Evolutionary conservation across 2,329 filamentous ascomycete genomes (phyloP).

Genomic region (Tolypocladium pustulatum): DNA sequence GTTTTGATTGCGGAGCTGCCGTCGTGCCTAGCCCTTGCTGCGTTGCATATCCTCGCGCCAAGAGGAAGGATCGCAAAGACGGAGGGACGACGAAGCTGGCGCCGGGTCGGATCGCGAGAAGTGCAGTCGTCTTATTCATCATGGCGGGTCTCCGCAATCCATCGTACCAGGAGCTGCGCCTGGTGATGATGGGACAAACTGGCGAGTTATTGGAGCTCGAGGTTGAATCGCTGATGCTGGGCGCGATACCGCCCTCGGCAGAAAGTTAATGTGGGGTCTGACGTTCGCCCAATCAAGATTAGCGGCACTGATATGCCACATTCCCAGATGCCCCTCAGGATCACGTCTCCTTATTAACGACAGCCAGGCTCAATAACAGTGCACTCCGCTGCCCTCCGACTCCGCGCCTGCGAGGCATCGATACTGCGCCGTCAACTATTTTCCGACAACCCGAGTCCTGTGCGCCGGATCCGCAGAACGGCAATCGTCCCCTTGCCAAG

Average conservation of each 20-base stretch:
- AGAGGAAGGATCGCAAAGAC: conserved; percentile 24
- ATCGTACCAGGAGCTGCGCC: conserved; percentile 17
- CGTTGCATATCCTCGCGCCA: conserved; percentile 47
- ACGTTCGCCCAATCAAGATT: conserved; percentile 18
- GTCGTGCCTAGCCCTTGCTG: conserved; percentile 34
- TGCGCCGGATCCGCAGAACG: neutral
- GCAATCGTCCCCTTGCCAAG: conserved; percentile 19
- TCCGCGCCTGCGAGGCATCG: neutral
- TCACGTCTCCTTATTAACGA: conserved; percentile 25
- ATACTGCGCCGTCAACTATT: neutral
- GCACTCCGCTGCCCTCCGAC: neutral
- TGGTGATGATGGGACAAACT: conserved; percentile 1
- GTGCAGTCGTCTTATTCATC: conserved; percentile 34
- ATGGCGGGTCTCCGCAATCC: conserved; percentile 25
- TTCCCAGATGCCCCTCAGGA: conserved; percentile 22
- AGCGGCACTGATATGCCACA: conserved; percentile 31
- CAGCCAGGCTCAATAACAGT: neutral
- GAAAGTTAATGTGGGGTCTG: conserved; percentile 19
- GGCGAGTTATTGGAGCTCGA: neutral
- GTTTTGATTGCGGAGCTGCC: conserved; percentile 32
- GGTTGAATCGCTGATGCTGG: conserved; percentile 3
- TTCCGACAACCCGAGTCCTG: neutral
- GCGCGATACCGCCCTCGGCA: conserved; percentile 24
- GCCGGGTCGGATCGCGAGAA: conserved; percentile 23
- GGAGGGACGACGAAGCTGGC: conserved; percentile 15